Conservation (phyloP, 2,329 filamentous ascomycete genomes). For the Monascus ruber region DNA sequence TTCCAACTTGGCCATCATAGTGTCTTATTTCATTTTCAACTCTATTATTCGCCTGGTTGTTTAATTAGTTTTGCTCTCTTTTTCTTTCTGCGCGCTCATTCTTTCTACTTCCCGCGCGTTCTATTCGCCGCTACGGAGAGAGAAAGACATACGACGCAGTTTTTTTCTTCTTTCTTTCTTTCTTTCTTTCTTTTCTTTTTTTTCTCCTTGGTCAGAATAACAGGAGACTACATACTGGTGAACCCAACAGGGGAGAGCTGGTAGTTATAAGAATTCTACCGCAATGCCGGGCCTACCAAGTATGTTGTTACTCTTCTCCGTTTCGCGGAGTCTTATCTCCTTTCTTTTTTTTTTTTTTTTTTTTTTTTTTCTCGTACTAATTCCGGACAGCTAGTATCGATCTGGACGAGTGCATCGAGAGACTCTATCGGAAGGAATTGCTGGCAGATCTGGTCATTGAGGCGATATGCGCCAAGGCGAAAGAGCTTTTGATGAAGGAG, state of each 20-base stretch:
- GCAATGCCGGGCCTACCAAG: slow-evolving; percentile 36
- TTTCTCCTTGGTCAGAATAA: background rate
- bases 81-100: background rate
- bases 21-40: background rate
- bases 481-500: slow-evolving; percentile 98
- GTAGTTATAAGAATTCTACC: slow-evolving; percentile 3
- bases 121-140: no score
- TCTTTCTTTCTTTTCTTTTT: slow-evolving; percentile 4
- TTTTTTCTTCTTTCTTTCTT: slow-evolving; percentile 1
- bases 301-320: slow-evolving; percentile 12
- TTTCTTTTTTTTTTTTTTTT: background rate
- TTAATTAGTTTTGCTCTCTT: no score
- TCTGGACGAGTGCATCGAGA: slow-evolving; percentile 94
- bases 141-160: background rate
- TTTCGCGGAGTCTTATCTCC: background rate
- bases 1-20: slow-evolving; percentile 6
- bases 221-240: no score
- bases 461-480: slow-evolving; percentile 97
- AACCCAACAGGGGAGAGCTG: no score
- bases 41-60: no score
- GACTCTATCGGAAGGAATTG: slow-evolving; percentile 92
- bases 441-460: slow-evolving; percentile 96
- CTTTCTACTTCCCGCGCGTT: background rate
- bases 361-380: background rate
- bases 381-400: slow-evolving; percentile 71